phyloP scores from a whole-genome alignment of 2,329 filamentous ascomycete genomes.

The Botrytis squamosa region DNA sequence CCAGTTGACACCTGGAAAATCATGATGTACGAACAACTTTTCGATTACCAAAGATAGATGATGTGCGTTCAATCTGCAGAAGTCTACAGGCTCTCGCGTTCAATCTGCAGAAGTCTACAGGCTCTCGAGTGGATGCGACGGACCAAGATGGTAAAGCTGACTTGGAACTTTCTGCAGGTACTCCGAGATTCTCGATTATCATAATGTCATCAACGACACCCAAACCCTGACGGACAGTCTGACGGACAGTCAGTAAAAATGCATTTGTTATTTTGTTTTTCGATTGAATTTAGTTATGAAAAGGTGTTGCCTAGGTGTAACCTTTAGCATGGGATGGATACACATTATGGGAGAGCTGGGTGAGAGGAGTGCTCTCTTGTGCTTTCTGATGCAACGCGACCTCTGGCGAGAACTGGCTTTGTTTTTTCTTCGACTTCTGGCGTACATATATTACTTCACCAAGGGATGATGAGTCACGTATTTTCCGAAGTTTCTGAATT shows the following conservation, averaged over 20 bases:
- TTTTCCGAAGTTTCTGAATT: constrained; percentile 4
- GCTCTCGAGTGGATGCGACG: constrained; percentile 12
- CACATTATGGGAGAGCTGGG: constrained; percentile 18
- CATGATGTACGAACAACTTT: constrained; percentile 78
- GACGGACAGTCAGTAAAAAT: constrained; percentile 28
- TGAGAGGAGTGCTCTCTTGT: constrained; percentile 15
- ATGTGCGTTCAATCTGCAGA: constrained; percentile 11
- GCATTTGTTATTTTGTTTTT: constrained; percentile 13
- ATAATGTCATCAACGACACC: constrained; percentile 73
- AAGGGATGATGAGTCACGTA: background rate
- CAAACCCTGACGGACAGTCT: constrained; percentile 31
- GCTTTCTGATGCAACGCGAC: constrained; percentile 20
- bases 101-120: constrained; percentile 14
- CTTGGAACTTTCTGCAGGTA: constrained; percentile 63
- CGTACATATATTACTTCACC: constrained; percentile 20
- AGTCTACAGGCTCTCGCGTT: constrained; percentile 10
- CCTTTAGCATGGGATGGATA: constrained; percentile 21
- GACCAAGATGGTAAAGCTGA: constrained; percentile 36
- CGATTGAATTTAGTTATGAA: constrained; percentile 10
- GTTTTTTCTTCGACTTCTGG: constrained; percentile 14
- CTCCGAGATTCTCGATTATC: constrained; percentile 97
- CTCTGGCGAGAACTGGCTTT: constrained; percentile 13
- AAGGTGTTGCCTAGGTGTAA: constrained; percentile 6
- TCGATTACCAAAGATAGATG: constrained; percentile 30
- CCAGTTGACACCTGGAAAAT: constrained; percentile 99